Conservation (phyloP, 768 basidiomycete genomes). For the Pulveroboletus ravenelii region DNA sequence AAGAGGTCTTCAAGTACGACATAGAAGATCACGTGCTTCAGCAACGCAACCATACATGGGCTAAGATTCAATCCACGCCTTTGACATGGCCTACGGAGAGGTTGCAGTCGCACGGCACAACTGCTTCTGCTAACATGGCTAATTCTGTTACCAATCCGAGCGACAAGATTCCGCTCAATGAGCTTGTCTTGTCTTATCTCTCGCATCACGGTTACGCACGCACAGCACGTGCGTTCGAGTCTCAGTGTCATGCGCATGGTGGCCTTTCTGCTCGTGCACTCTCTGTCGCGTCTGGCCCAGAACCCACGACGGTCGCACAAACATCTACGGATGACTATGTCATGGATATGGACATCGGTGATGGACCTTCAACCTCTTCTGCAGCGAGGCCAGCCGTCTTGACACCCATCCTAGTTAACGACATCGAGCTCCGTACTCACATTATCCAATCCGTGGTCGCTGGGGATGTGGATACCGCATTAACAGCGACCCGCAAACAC, state of each 20-base stretch:
- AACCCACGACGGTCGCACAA: background rate
- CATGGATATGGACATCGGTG: constrained; percentile 44
- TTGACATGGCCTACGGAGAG: constrained; percentile 41
- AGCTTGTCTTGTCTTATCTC: constrained; percentile 75
- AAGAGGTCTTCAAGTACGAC: constrained; percentile 81
- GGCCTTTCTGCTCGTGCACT: constrained; percentile 15
- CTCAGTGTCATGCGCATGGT: constrained; percentile 35
- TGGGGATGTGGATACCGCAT: constrained; percentile 69
- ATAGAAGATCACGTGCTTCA: constrained; percentile 83
- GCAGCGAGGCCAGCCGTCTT: constrained; percentile 10
- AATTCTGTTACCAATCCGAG: constrained; percentile 39
- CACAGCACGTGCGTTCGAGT: constrained; percentile 64
- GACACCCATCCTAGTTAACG: constrained; percentile 35
- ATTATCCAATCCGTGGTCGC: constrained; percentile 64
- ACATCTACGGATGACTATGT: constrained; percentile 35
- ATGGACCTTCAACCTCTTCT: constrained; percentile 10
- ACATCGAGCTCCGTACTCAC: constrained; percentile 63
- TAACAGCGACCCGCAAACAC: constrained; percentile 49
- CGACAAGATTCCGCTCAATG: constrained; percentile 57
- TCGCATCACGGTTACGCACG: constrained; percentile 80
- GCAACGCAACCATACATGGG: constrained; percentile 62
- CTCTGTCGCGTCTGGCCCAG: constrained; percentile 4
- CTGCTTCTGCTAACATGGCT: constrained; percentile 1
- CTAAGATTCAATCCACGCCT: constrained; percentile 54
- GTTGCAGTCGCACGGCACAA: constrained; percentile 6